Base-by-base conservation (phyloP, 371 early-diverging fungal species). In the Mucor sp. region DNA sequence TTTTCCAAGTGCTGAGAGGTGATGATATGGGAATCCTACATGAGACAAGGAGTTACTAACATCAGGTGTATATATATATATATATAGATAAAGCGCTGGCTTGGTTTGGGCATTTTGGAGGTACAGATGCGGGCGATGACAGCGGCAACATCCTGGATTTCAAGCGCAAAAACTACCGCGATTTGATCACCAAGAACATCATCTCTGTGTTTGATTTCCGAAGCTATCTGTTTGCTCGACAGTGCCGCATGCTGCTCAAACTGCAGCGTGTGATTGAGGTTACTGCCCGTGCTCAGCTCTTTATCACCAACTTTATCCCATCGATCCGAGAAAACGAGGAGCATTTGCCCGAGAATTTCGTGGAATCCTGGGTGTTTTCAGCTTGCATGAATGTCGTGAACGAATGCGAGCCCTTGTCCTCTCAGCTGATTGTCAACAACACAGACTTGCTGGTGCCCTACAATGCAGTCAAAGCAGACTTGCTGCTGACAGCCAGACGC, bases 181-280 rank as follows among this genome's bases (percentile, higher is more conserved):
- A 94, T 35, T 77, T 89, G 79, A 95, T 97, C 70, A 87, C 90
- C 58, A 93, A 95, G 71, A 97, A 94, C 79, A 85, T 85, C n/a
- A 94, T 96, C 50, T 85, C 94, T 1, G 91, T 97, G 28, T 97
- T 97, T 76, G 99, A 98, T 77, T 96, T 97, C 64, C 89, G 96
- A 57, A 87, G 93, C 57, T 98, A 97, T 73, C 81, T 98, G 6
- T 96, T 97, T 76, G 94, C 92, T 14, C 81, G 96, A 25, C 99
- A 97, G 72, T 87, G 89, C 27, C 87, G 86, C 44, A 79, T 97
- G 72, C 74, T 97, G 17, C 75, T 93, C 25, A 86, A 87, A 35
- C 68, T 92, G 60, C 86, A 85, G 12, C 84, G 88, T 12, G 87
- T 91, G 12, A 78, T 87, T 14, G 93, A 92, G 57, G 84, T 91